Evolutionary conservation across 192 early-diverging fungal genomes (phyloP).

Genomic region (Coemansia guatemalensis): DNA sequence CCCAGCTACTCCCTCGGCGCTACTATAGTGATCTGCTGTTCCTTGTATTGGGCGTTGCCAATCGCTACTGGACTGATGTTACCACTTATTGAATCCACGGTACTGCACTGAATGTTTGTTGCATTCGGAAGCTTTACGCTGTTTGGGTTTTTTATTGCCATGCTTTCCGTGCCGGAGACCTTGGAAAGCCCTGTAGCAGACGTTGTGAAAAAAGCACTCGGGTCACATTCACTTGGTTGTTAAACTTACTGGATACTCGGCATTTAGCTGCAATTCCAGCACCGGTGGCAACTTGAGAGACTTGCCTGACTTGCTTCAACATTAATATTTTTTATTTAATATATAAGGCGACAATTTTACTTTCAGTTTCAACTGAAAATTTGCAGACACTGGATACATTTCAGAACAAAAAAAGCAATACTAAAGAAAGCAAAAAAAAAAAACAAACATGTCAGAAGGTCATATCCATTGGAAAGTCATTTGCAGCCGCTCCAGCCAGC

Average conservation of each 20-base stretch:
- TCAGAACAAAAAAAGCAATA: background rate
- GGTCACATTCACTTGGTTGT: no score
- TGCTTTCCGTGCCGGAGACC: no score
- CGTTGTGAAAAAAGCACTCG: no score
- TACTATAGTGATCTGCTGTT: slow-evolving; percentile 62
- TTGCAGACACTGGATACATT: background rate
- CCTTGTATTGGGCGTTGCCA: slow-evolving; percentile 66
- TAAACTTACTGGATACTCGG: no score
- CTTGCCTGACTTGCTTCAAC: no score
- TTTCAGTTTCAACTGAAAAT: background rate
- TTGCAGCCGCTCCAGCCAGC: background rate
- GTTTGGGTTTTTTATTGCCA: background rate
- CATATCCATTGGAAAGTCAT: background rate
- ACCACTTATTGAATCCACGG: slow-evolving; percentile 35
- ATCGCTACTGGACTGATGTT: slow-evolving; percentile 55
- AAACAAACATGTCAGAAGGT: no score
- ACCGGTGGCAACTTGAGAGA: no score
- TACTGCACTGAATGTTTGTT: slow-evolving; percentile 52
- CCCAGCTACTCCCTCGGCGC: slow-evolving; percentile 78
- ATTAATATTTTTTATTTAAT: no score
- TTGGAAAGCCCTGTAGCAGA: no score
- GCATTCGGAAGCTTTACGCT: slow-evolving; percentile 56
- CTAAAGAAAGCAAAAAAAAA: background rate
- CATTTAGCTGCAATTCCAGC: no score
- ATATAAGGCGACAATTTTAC: background rate